Conservation (phyloP, 179 eudicot genomes). For the Drosera spatulata region DNA sequence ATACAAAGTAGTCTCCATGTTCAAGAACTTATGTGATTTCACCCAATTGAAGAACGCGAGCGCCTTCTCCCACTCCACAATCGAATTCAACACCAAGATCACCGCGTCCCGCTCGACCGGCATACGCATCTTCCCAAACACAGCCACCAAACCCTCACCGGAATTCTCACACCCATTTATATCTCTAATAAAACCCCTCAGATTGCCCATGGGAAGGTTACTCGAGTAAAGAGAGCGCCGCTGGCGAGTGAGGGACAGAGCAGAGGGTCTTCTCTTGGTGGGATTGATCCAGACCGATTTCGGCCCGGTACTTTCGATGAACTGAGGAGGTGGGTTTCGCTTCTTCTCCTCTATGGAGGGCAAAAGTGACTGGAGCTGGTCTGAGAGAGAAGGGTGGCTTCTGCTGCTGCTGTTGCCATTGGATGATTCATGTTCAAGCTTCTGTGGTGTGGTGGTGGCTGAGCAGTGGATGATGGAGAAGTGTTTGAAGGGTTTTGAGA, state of each 20-base stretch:
- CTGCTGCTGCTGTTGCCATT: neutral
- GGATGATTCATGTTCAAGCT: neutral
- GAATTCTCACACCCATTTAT: constrained; percentile 44
- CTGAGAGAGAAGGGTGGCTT: constrained; percentile 6
- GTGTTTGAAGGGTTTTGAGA: neutral
- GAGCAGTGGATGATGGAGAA: constrained; percentile 3
- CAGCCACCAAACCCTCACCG: constrained; percentile 30
- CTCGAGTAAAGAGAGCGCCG: constrained; percentile 32
- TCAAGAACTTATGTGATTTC: constrained; percentile 57
- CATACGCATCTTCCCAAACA: constrained; percentile 47
- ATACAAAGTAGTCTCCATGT: constrained; percentile 80
- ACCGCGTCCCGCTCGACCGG: constrained; percentile 53
- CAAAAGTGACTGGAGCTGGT: constrained; percentile 1
- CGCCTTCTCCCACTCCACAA: constrained; percentile 70
- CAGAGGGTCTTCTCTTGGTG: constrained; percentile 54
- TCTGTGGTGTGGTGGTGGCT: constrained; percentile 3
- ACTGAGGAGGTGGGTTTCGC: constrained; percentile 17
- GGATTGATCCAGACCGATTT: constrained; percentile 94
- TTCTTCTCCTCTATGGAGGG: neutral
- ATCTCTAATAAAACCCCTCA: constrained; percentile 55
- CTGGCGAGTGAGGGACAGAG: constrained; percentile 68
- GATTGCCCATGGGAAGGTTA: constrained; percentile 66
- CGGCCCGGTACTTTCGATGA: constrained; percentile 42
- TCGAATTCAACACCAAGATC: constrained; percentile 58
- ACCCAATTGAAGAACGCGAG: constrained; percentile 78